Conservation (phyloP, 352 stramenopile genomes). For the Phytophthora chlamydospora region DNA sequence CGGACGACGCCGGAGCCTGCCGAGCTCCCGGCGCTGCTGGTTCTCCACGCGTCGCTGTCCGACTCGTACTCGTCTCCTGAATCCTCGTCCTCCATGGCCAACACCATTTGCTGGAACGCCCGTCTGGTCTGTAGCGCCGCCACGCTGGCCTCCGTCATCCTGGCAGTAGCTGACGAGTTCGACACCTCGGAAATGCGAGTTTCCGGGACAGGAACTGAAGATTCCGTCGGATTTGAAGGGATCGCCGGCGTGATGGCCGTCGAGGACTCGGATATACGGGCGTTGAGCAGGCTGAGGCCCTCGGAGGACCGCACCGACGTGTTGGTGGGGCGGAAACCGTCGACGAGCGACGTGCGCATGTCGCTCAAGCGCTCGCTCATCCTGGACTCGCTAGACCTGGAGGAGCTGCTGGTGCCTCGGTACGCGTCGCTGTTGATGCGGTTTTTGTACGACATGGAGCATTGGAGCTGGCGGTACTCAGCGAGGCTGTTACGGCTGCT, state of each 20-base stretch:
- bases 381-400: constrained; percentile 31
- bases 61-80: constrained; percentile 67
- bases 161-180: constrained; percentile 16
- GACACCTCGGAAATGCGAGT: constrained; percentile 17
- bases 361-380: constrained; percentile 40
- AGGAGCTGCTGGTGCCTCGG: constrained; percentile 27
- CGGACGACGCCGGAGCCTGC: constrained; percentile 46
- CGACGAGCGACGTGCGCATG: constrained; percentile 36
- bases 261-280: constrained; percentile 38
- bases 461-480: constrained; percentile 78
- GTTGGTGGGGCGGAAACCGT: constrained; percentile 35
- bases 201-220: background rate
- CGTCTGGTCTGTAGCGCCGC: constrained; percentile 78
- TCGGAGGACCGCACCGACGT: constrained; percentile 29
- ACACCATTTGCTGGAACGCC: constrained; percentile 85
- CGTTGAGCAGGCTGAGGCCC: constrained; percentile 33
- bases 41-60: constrained; percentile 39
- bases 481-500: constrained; percentile 57
- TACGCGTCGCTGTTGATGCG: constrained; percentile 47
- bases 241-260: constrained; percentile 26
- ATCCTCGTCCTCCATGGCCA: constrained; percentile 83
- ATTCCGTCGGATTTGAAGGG: background rate
- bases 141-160: constrained; percentile 69
- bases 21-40: constrained; percentile 30
- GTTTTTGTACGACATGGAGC: constrained; percentile 91